A percentile compares a stretch with the other conserved stretches of the same genome.
Evolutionary conservation across 2,329 filamentous ascomycete genomes (phyloP).

Genomic region (Alternaria longipes): DNA sequence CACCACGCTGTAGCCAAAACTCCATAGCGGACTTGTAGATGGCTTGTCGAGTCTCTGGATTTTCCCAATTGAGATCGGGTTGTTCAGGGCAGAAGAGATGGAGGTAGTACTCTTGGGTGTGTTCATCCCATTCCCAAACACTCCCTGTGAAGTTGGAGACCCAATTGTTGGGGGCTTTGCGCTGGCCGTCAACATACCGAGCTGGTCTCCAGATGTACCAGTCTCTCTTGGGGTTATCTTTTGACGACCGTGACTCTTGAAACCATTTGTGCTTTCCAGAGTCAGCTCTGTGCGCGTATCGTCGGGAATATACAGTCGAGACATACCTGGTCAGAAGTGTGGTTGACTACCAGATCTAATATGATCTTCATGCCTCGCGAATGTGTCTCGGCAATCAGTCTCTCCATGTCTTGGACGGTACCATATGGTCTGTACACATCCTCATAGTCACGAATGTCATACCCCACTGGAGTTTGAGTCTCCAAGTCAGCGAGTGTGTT

Average conservation of each 20-base stretch:
- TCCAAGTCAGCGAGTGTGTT: background rate
- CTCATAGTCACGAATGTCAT: conserved; percentile 53
- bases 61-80: conserved; percentile 89
- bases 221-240: conserved; percentile 60
- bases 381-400: conserved; percentile 48
- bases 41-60: conserved; percentile 70
- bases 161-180: conserved; percentile 80
- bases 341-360: conserved; percentile 54
- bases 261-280: conserved; percentile 63
- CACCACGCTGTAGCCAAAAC: conserved; percentile 80
- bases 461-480: conserved; percentile 36
- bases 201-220: conserved; percentile 66
- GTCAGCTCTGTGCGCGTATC: conserved; percentile 12
- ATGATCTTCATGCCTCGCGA: conserved; percentile 50
- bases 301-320: background rate
- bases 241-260: conserved; percentile 62
- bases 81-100: conserved; percentile 79
- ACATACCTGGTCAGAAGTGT: conserved; percentile 49
- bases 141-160: conserved; percentile 69
- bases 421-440: conserved; percentile 53
- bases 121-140: conserved; percentile 75
- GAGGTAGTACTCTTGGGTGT: conserved; percentile 77
- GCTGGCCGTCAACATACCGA: conserved; percentile 62
- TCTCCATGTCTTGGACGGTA: conserved; percentile 52
- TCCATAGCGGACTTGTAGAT: conserved; percentile 74